Percentiles rank a stretch among this genome's conserved stretches.
phyloP scores from a whole-genome alignment of 148 eudicot species.

The Rhododendron henanense region DNA sequence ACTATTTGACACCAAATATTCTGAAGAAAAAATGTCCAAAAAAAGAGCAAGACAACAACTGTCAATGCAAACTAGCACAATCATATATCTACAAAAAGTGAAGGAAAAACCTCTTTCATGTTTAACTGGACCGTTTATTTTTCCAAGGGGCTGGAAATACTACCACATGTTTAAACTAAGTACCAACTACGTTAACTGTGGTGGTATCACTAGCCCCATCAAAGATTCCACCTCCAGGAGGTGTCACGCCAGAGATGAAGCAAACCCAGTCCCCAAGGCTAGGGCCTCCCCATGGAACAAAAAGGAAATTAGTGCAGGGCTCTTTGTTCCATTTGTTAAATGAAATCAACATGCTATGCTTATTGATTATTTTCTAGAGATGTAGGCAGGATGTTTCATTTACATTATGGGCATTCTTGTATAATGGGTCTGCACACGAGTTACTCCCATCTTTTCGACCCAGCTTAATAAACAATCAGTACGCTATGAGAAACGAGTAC shows the following conservation, averaged over 20 bases:
- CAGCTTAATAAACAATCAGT: conserved; percentile 4
- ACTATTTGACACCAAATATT: neutral
- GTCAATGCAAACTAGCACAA: neutral
- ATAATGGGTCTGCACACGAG: neutral
- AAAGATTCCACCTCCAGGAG: neutral
- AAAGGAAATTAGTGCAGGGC: neutral
- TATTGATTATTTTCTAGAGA: neutral
- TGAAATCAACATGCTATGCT: neutral
- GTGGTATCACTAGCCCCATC: neutral
- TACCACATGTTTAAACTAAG: neutral
- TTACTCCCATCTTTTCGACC: neutral
- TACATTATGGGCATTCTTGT: neutral
- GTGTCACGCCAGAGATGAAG: neutral
- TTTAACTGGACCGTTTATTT: neutral
- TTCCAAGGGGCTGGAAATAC: neutral
- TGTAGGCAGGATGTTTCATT: neutral
- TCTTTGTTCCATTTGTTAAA: neutral
- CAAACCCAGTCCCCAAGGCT: neutral
- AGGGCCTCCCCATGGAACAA: neutral
- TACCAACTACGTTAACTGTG: too few species aligned
- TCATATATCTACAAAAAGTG: neutral
- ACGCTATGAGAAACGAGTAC: neutral
- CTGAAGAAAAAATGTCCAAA: neutral
- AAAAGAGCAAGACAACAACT: neutral
- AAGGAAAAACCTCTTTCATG: neutral